Conservation (phyloP, 768 basidiomycete genomes). For the Podaxis sp. region DNA sequence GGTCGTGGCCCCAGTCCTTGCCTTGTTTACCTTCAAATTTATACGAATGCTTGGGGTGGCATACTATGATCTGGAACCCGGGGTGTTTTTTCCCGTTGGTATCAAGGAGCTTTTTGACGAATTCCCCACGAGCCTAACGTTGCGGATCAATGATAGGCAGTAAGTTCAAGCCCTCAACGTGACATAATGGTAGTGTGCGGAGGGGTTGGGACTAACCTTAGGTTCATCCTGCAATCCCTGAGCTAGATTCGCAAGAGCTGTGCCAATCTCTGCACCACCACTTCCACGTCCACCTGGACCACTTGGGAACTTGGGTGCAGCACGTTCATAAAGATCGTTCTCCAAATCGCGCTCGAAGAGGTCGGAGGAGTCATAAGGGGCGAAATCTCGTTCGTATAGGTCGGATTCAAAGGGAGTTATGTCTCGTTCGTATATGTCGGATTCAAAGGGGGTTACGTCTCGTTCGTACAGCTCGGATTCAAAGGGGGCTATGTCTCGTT, state of each 20-base stretch:
- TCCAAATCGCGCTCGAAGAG: not conserved
- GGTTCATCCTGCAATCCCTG: not conserved
- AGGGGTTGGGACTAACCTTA: not conserved
- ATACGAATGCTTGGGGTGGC: conserved; percentile 13
- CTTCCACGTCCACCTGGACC: not conserved
- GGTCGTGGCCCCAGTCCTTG: conserved; percentile 17
- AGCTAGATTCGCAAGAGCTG: not conserved
- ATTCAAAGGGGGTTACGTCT: not conserved
- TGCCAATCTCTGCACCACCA: not conserved
- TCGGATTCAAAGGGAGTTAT: not conserved
- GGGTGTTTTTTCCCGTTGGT: not conserved
- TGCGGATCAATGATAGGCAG: not conserved
- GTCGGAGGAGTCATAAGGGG: not conserved
- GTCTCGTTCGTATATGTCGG: not conserved
- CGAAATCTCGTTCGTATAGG: not conserved
- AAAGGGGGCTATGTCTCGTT: not conserved
- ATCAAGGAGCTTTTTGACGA: not conserved
- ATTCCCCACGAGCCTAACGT: not conserved
- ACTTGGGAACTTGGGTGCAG: not conserved
- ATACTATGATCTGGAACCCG: not conserved
- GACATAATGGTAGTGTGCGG: not conserved
- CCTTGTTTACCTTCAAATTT: conserved; percentile 16
- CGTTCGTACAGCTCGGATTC: not conserved
- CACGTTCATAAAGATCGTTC: not conserved
- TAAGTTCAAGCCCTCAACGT: not conserved